Conservation (phyloP, 164 flowering plant genomes). For the Vitis cinerea region DNA sequence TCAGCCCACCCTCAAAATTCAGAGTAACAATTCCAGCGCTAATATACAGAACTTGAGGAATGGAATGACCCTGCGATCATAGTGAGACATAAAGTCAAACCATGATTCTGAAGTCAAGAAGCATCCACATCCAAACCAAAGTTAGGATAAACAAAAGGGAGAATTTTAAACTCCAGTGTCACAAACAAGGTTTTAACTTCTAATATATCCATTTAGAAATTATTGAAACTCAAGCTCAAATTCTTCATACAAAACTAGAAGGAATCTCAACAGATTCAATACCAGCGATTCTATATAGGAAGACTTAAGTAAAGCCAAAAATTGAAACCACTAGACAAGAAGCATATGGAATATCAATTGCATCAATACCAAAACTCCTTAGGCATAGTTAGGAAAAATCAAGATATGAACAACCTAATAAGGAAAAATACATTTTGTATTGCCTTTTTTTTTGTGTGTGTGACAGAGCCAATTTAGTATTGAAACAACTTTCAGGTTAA, state of each 20-base stretch:
- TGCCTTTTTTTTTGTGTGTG: too few relatives aligned
- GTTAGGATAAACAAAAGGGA: not conserved
- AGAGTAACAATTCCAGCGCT: slow-evolving; percentile 20
- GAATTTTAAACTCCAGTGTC: too few relatives aligned
- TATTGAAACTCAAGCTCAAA: not conserved
- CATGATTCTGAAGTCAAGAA: slow-evolving; percentile 17
- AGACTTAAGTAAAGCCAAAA: too few relatives aligned
- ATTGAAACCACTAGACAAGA: not conserved
- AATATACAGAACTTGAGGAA: slow-evolving; percentile 24
- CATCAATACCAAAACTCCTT: not conserved
- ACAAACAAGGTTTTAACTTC: not conserved
- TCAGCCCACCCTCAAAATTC: slow-evolving; percentile 11
- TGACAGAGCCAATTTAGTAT: too few relatives aligned
- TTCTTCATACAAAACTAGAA: not conserved
- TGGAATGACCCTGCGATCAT: slow-evolving; percentile 40
- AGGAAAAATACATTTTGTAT: too few relatives aligned
- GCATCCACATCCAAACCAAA: slow-evolving; percentile 10
- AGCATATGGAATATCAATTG: not conserved
- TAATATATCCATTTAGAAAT: not conserved
- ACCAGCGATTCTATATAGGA: not conserved
- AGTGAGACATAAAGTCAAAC: slow-evolving; percentile 38
- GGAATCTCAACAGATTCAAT: not conserved
- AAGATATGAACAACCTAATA: too few relatives aligned
- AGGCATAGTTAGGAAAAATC: not conserved
- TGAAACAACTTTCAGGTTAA: too few relatives aligned